Conservation (phyloP, 768 basidiomycete species). For the Lentinula aciculospora region DNA sequence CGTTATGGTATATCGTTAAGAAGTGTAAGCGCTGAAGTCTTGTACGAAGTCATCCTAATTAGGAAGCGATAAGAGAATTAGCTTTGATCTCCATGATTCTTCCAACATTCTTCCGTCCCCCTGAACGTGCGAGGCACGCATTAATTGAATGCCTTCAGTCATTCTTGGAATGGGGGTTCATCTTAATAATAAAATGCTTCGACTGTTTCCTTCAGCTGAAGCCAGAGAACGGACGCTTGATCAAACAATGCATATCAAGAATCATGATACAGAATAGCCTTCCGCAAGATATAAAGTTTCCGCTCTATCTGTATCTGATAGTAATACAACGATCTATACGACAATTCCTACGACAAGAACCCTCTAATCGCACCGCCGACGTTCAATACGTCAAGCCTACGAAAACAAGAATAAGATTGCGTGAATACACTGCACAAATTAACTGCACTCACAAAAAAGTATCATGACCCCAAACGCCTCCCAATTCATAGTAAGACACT, state of each 20-base stretch:
- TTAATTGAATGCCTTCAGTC: too few species aligned
- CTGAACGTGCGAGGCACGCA: not conserved
- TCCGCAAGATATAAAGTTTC: too few species aligned
- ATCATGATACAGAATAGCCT: too few species aligned
- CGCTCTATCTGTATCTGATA: too few species aligned
- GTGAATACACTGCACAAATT: not conserved
- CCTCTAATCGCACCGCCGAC: slow-evolving; percentile 91
- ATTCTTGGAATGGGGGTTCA: too few species aligned
- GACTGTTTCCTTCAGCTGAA: too few species aligned
- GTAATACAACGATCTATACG: too few species aligned
- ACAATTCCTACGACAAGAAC: slow-evolving; percentile 55
- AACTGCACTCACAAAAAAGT: slow-evolving; percentile 75
- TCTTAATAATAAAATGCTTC: too few species aligned
- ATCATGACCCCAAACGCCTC: slow-evolving; percentile 99
- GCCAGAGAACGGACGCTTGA: too few species aligned
- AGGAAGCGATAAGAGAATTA: not conserved
- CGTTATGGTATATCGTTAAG: not conserved
- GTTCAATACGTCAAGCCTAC: slow-evolving; percentile 77
- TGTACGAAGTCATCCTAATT: not conserved
- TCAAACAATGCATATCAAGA: too few species aligned
- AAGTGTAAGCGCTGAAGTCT: not conserved
- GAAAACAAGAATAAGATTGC: not conserved
- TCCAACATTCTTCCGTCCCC: not conserved
- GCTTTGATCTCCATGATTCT: not conserved
- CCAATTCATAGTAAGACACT: slow-evolving; percentile 95